Evolutionary conservation across 441 rosid genomes (phyloP).

Genomic region (Aquilaria agallochum): DNA sequence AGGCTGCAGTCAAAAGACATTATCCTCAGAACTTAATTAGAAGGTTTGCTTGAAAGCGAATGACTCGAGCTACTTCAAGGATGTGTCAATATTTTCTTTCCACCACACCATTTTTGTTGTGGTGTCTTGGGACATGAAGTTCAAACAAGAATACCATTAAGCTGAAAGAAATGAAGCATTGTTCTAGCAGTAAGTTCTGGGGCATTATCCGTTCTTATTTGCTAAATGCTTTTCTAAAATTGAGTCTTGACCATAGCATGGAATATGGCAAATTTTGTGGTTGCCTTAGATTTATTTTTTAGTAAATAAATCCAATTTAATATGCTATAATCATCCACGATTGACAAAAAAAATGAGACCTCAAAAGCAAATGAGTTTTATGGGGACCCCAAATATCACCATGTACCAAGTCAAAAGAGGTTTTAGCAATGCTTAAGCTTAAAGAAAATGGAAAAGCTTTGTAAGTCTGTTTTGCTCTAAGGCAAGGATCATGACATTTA

Average conservation of each 20-base stretch:
- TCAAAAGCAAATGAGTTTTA: neutral
- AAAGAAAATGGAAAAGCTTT: neutral
- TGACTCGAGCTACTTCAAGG: neutral
- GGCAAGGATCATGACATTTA: neutral
- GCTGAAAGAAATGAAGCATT: neutral
- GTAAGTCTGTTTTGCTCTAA: neutral
- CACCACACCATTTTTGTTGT: neutral
- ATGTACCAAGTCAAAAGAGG: conserved; percentile 2
- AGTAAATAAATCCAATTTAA: neutral
- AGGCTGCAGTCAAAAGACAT: neutral
- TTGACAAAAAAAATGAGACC: conserved; percentile 7
- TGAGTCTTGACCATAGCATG: neutral
- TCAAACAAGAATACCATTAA: neutral
- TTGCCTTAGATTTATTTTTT: neutral
- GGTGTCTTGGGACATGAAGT: neutral
- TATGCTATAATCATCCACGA: conserved; percentile 2
- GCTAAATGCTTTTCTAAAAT: neutral
- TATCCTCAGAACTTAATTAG: neutral
- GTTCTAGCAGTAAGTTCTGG: neutral
- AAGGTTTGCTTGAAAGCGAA: neutral
- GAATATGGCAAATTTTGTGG: neutral
- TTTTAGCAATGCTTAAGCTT: neutral
- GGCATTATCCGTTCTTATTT: neutral
- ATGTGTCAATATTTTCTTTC: neutral
- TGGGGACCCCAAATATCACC: conserved; percentile 1